These are phyloP conservation scores for Acanthamoeba triangularis DNA, from an alignment of 208 protist genomes.

Conservation along the genomic window DNA sequence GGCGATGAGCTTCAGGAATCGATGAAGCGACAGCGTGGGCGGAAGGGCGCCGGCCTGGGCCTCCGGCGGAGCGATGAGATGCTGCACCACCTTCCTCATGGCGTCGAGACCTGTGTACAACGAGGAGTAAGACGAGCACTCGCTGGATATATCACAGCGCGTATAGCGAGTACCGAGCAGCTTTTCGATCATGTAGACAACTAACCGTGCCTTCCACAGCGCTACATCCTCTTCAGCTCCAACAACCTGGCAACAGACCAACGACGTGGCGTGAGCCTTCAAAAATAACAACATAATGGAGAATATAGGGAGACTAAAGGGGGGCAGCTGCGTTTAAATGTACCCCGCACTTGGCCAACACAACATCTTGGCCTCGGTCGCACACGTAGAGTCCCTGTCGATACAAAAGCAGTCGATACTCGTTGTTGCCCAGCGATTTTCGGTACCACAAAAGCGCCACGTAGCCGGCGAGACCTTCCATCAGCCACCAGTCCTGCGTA, in stretches of 20 bases:
- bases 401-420: slow-evolving; percentile 70
- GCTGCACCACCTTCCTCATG: slow-evolving; percentile 55
- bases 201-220: slow-evolving; percentile 77
- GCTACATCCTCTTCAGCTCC: slow-evolving; percentile 30
- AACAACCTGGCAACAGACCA: neutral
- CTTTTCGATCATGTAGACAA: slow-evolving; percentile 84
- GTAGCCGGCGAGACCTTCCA: slow-evolving; percentile 75
- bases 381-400: slow-evolving; percentile 20
- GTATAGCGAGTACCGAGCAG: slow-evolving; percentile 72
- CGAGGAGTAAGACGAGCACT: too few species aligned
- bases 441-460: slow-evolving; percentile 67
- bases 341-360: slow-evolving; percentile 42
- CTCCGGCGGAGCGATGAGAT: neutral
- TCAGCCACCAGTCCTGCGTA: slow-evolving; percentile 77
- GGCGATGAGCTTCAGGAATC: slow-evolving; percentile 82
- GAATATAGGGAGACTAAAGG: too few species aligned
- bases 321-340: neutral
- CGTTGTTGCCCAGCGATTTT: slow-evolving; percentile 81
- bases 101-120: slow-evolving; percentile 1
- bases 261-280: too few species aligned
- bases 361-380: slow-evolving; percentile 4
- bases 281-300: too few species aligned
- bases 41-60: slow-evolving; percentile 5
- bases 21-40: slow-evolving; percentile 70
- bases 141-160: too few species aligned